Evolutionary conservation across 2,329 filamentous ascomycete species (phyloP).

Genomic region (Calonectria crousiana): DNA sequence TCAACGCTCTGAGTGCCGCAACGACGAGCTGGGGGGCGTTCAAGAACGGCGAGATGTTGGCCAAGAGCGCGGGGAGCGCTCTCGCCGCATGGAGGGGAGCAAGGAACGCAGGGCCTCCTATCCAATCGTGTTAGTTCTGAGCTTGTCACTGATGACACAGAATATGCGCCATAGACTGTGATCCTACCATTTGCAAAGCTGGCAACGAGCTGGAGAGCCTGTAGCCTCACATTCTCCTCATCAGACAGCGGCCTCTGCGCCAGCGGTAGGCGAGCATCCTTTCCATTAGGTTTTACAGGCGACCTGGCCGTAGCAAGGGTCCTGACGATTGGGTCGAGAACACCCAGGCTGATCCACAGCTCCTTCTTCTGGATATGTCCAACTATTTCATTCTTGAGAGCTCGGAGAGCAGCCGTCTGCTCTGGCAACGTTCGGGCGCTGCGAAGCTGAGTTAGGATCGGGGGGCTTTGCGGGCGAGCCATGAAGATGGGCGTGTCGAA

Average conservation of each 20-base stretch:
- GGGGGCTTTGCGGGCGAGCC: conserved; percentile 65
- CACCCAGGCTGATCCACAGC: conserved; percentile 77
- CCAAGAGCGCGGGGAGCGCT: conserved; percentile 77
- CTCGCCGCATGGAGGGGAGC: conserved; percentile 77
- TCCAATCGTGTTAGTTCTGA: conserved; percentile 32
- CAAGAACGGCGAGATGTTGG: conserved; percentile 74
- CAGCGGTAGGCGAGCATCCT: conserved; percentile 51
- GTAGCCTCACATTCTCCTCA: conserved; percentile 77
- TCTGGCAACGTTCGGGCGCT: conserved; percentile 64
- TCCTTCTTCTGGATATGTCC: conserved; percentile 92
- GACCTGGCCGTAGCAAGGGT: conserved; percentile 56
- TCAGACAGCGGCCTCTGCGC: conserved; percentile 61
- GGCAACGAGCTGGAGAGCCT: conserved; percentile 86
- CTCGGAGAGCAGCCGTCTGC: conserved; percentile 72
- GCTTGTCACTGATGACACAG: not conserved
- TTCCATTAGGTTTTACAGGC: conserved; percentile 52
- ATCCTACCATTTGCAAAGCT: conserved; percentile 84
- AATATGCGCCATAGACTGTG: conserved; percentile 5
- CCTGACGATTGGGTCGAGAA: conserved; percentile 69
- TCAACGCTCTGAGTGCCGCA: conserved; percentile 80
- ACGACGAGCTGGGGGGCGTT: conserved; percentile 76
- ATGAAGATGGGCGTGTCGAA: conserved; percentile 52
- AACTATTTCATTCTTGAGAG: conserved; percentile 89
- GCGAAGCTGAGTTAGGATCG: conserved; percentile 69
- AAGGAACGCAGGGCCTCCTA: conserved; percentile 85